phyloP scores from a whole-genome alignment of 148 eudicot genomes.

The Chenopodium album region DNA sequence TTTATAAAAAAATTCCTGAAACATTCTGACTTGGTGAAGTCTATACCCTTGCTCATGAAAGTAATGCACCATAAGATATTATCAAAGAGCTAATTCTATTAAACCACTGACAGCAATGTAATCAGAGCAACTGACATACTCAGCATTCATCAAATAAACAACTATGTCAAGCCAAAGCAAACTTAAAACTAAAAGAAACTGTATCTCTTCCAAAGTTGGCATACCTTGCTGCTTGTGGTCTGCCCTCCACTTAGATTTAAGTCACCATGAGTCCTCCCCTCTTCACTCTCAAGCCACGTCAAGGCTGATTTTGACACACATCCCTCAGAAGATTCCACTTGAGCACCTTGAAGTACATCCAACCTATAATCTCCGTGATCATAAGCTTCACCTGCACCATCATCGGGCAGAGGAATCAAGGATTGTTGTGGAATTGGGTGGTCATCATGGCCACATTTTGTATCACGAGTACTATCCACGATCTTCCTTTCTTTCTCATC shows the following conservation, averaged over 20 bases:
- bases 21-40: background rate
- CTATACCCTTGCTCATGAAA: background rate
- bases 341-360: constrained; percentile 26
- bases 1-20: background rate
- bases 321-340: constrained; percentile 24
- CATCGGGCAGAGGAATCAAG: constrained; percentile 34
- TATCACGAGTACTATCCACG: constrained; percentile 7
- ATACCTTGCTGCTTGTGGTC: constrained; percentile 49
- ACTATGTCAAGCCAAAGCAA: background rate
- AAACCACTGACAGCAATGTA: background rate
- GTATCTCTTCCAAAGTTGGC: constrained; percentile 2
- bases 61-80: background rate
- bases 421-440: constrained; percentile 12
- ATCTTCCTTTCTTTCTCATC: constrained; percentile 21
- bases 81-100: constrained; percentile 11
- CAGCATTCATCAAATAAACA: background rate
- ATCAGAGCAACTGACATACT: background rate
- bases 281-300: constrained; percentile 24
- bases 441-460: constrained; percentile 21
- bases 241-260: constrained; percentile 37
- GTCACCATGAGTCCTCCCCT: constrained; percentile 26
- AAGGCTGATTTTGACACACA: constrained; percentile 26
- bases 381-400: constrained; percentile 32
- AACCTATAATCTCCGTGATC: constrained; percentile 25
- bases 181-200: background rate